Conservation (phyloP, 148 eudicot species). For the Rhododendron henanense region DNA sequence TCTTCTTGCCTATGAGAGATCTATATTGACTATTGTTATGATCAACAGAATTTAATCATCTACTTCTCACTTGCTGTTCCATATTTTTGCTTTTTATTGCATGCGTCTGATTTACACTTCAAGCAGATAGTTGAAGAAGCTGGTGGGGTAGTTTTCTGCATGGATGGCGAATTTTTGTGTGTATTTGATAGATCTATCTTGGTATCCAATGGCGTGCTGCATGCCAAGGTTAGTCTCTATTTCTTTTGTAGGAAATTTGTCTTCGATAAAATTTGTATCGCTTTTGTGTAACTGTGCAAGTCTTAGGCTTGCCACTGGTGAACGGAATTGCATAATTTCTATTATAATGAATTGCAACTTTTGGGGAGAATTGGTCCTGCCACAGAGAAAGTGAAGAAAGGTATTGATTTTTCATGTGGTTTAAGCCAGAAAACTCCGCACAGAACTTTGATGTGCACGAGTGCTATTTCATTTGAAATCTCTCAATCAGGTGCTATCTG, state of each 20-base stretch:
- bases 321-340: background rate
- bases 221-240: slow-evolving; percentile 54
- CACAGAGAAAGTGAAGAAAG: slow-evolving; percentile 79
- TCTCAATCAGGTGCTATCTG: slow-evolving; percentile 14
- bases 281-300: background rate
- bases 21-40: background rate
- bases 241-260: too few species aligned
- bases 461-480: background rate
- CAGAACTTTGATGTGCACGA: slow-evolving; percentile 47
- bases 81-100: background rate
- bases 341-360: slow-evolving; percentile 46
- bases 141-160: slow-evolving; percentile 83
- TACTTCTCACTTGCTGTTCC: background rate
- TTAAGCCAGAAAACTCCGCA: slow-evolving; percentile 65
- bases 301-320: background rate
- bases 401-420: slow-evolving; percentile 88
- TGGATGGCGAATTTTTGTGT: slow-evolving; percentile 83
- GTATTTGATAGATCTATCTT: too few species aligned
- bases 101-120: background rate
- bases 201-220: slow-evolving; percentile 76
- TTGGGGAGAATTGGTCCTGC: slow-evolving; percentile 80
- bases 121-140: slow-evolving; percentile 97
- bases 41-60: background rate
- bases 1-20: background rate
- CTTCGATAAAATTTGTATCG: background rate